phyloP scores from a whole-genome alignment of 2,329 filamentous ascomycete genomes.

The Didymella sp. region DNA sequence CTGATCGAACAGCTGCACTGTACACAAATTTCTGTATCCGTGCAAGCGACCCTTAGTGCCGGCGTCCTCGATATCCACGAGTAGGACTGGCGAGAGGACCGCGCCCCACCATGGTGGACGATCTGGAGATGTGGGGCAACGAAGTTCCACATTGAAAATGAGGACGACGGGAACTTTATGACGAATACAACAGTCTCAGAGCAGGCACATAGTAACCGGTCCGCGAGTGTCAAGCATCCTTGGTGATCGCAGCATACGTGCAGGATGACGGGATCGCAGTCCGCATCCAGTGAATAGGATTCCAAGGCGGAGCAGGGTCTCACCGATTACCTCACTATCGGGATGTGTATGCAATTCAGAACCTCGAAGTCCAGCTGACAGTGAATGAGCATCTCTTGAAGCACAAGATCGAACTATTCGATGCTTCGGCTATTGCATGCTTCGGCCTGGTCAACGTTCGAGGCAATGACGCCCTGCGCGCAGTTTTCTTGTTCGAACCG shows the following conservation, averaged over 20 bases:
- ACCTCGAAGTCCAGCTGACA: slow-evolving; percentile 7
- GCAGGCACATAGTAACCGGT: background rate
- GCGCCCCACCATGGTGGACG: background rate
- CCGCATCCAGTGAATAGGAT: background rate
- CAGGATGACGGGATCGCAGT: background rate
- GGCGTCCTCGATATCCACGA: background rate
- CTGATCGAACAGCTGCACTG: background rate
- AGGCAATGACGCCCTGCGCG: background rate
- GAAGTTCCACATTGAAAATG: background rate
- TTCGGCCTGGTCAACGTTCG: background rate
- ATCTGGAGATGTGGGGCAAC: background rate
- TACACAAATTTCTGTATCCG: background rate
- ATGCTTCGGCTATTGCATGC: background rate
- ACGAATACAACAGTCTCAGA: background rate
- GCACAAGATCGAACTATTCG: slow-evolving; percentile 3
- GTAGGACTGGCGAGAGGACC: background rate
- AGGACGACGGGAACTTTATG: background rate
- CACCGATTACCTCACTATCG: slow-evolving; percentile 8
- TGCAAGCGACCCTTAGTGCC: background rate
- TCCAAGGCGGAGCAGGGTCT: background rate
- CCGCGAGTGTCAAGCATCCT: background rate
- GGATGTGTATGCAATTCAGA: slow-evolving; percentile 1
- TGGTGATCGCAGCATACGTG: background rate
- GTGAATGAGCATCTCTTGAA: background rate
- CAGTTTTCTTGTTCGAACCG: background rate